Percentiles rank a stretch among this genome's conserved stretches.
Conservation (phyloP, 179 eudicot species). For the Monotropa hypopitys region DNA sequence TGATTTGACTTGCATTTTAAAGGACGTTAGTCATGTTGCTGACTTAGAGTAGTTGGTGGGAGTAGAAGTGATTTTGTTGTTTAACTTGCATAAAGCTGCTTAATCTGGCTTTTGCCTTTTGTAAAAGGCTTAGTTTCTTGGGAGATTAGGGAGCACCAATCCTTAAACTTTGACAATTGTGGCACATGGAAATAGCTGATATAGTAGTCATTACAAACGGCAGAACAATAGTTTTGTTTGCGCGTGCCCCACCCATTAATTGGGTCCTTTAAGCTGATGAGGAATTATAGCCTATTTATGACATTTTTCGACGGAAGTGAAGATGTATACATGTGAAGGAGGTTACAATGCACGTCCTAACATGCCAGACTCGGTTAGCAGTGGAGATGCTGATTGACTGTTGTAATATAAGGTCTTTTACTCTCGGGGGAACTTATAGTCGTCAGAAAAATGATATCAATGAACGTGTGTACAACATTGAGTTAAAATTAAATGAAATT, state of each 20-base stretch:
- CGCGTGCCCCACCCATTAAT: neutral
- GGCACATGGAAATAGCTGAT: neutral
- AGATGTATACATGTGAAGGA: neutral
- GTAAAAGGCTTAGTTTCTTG: neutral
- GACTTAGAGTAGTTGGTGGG: conserved; percentile 14
- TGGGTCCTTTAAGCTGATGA: neutral
- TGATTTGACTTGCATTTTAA: conserved; percentile 29
- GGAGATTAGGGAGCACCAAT: neutral
- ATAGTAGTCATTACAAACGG: neutral
- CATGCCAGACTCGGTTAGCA: neutral
- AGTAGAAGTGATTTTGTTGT: neutral
- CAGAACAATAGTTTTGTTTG: neutral
- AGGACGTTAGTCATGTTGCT: conserved; percentile 31
- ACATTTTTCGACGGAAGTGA: neutral
- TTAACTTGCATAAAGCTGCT: neutral
- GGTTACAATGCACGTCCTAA: neutral
- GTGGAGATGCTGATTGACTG: neutral
- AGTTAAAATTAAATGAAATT: neutral
- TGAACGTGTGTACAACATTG: neutral
- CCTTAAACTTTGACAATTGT: neutral
- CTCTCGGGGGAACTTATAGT: neutral
- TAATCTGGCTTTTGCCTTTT: neutral
- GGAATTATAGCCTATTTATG: neutral
- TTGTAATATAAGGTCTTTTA: neutral
- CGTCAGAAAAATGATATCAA: neutral